Percentiles rank a stretch among this genome's conserved stretches.
Evolutionary conservation across 208 protist genomes (phyloP).

Genomic region (Novymonas esmeraldas): DNA sequence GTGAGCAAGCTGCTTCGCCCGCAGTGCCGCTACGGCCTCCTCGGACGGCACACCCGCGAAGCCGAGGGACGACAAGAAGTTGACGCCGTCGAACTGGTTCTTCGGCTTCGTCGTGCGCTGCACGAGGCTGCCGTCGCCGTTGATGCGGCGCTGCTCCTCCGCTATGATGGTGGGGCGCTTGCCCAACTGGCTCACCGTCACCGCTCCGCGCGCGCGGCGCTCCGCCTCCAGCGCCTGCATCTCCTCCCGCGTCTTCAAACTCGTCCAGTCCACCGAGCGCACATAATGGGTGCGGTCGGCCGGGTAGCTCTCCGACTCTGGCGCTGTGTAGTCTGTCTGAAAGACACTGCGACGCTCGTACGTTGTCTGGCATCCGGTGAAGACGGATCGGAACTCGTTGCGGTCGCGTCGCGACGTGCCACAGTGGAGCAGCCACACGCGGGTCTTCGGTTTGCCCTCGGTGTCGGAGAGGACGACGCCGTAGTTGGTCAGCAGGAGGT

Average conservation of each 20-base stretch:
- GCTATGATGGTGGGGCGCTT: slow-evolving; percentile 28
- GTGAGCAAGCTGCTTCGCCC: slow-evolving; percentile 45
- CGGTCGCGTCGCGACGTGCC: slow-evolving; percentile 40
- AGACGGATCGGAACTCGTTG: slow-evolving; percentile 77
- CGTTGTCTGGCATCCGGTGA: slow-evolving; percentile 65
- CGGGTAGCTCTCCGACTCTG: slow-evolving; percentile 51
- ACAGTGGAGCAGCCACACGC: slow-evolving; percentile 67
- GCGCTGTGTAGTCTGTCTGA: slow-evolving; percentile 64
- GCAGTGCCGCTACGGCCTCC: slow-evolving; percentile 63
- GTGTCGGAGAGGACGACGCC: slow-evolving; percentile 47
- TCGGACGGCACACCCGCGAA: slow-evolving; percentile 44
- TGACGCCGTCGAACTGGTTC: slow-evolving; percentile 86
- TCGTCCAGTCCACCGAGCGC: slow-evolving; percentile 69
- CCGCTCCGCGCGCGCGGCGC: slow-evolving; percentile 12
- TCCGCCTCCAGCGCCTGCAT: slow-evolving; percentile 37
- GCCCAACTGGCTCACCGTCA: slow-evolving; percentile 7
- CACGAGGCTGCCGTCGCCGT: slow-evolving; percentile 7
- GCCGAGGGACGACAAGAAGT: slow-evolving; percentile 58
- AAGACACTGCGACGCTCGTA: slow-evolving; percentile 59
- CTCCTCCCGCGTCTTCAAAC: slow-evolving; percentile 43
- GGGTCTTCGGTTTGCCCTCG: slow-evolving; percentile 57
- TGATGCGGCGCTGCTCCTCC: slow-evolving; percentile 16
- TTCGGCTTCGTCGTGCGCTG: slow-evolving; percentile 76
- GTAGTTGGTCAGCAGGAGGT: slow-evolving; percentile 73
- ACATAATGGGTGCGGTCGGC: slow-evolving; percentile 73